Percentiles rank a stretch among this genome's conserved stretches.
These are phyloP conservation scores for Proteromonas lacertae DNA, from an alignment of 352 stramenopile genomes.

Conservation along the genomic window DNA sequence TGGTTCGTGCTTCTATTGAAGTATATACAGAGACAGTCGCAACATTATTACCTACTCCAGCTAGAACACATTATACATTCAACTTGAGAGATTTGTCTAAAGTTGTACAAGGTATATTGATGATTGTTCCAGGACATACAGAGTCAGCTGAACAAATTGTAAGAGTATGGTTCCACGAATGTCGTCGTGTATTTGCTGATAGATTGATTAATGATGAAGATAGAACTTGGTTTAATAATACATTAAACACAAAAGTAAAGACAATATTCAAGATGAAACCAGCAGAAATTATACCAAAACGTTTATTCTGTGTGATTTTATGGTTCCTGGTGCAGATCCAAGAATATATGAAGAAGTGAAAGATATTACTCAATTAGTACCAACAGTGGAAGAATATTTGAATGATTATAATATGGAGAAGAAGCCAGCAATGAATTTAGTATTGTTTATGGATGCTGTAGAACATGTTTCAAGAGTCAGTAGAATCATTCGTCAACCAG, in stretches of 20 bases:
- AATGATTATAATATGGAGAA: constrained; percentile 55
- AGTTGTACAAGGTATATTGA: constrained; percentile 55
- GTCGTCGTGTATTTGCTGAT: constrained; percentile 63
- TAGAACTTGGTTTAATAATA: constrained; percentile 46
- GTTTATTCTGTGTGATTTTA: constrained; percentile 57
- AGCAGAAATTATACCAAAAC: constrained; percentile 18
- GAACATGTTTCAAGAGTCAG: constrained; percentile 60
- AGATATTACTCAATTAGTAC: constrained; percentile 31
- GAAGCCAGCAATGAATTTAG: constrained; percentile 61
- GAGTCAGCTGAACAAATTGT: constrained; percentile 26
- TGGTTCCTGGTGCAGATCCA: constrained; percentile 44
- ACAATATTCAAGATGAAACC: constrained; percentile 24
- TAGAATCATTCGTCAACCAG: constrained; percentile 45
- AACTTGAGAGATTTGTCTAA: constrained; percentile 67
- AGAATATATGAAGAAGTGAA: constrained; percentile 51
- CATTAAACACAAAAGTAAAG: constrained; percentile 23
- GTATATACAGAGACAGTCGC: constrained; percentile 52
- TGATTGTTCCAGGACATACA: constrained; percentile 26
- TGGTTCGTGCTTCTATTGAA: constrained; percentile 39
- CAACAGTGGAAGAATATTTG: constrained; percentile 44
- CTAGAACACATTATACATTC: constrained; percentile 75
- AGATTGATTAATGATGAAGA: constrained; percentile 52
- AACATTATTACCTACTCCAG: constrained; percentile 50
- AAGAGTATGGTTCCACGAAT: constrained; percentile 59
- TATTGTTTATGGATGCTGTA: constrained; percentile 73